Percentiles rank a stretch among this genome's conserved stretches.
Evolutionary conservation across 495 filamentous ascomycete species (phyloP).

Genomic region (Friedmanniomyces simplex): DNA sequence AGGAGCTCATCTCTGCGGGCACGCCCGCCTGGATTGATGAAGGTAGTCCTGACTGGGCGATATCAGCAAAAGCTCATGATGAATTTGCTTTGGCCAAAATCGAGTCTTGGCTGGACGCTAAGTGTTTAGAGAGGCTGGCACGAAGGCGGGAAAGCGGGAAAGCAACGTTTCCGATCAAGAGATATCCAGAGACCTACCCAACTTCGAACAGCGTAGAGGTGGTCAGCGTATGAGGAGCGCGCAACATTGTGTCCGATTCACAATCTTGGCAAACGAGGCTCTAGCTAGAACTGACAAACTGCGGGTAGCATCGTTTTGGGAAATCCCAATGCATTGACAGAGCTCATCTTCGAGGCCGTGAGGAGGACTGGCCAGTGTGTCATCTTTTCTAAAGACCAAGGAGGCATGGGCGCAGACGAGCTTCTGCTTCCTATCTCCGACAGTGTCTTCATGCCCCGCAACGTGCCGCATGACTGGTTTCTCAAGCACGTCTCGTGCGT

Average conservation of each 20-base stretch:
- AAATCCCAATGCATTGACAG: slow-evolving; percentile 43
- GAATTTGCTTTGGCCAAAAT: neutral
- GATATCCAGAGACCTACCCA: too few species aligned
- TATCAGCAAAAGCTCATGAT: neutral
- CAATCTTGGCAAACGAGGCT: too few species aligned
- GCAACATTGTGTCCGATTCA: too few species aligned
- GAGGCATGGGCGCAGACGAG: slow-evolving; percentile 44
- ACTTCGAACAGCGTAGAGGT: too few species aligned
- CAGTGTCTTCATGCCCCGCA: slow-evolving; percentile 47
- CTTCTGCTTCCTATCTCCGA: slow-evolving; percentile 31
- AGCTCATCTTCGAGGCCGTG: slow-evolving; percentile 47
- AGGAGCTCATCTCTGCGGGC: slow-evolving; percentile 4
- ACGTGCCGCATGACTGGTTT: slow-evolving; percentile 57
- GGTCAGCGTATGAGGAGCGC: too few species aligned
- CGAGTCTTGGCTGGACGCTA: neutral
- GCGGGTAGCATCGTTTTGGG: slow-evolving; percentile 61
- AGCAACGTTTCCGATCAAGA: too few species aligned
- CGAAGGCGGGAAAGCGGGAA: too few species aligned
- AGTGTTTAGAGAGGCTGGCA: too few species aligned
- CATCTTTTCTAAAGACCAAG: slow-evolving; percentile 55
- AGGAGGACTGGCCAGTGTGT: slow-evolving; percentile 42
- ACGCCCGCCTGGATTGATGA: neutral
- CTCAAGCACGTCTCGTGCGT: slow-evolving; percentile 53
- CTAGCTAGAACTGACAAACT: too few species aligned
- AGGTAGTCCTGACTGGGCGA: neutral